Evolutionary conservation across 306 rosid species (phyloP).

Genomic region (Mimosa bimucronata): DNA sequence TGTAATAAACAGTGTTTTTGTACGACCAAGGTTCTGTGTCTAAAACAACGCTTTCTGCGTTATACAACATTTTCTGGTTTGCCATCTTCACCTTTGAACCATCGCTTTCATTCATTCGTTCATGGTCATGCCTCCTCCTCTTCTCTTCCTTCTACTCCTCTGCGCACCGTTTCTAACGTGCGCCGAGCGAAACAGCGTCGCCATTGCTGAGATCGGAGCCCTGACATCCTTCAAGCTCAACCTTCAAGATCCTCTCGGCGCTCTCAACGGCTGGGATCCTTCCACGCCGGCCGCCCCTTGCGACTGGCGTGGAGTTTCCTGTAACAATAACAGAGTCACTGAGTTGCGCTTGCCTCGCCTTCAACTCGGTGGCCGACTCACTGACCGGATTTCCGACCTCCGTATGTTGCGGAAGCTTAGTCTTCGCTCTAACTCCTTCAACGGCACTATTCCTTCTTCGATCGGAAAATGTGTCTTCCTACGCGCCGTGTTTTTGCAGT

Average conservation of each 20-base stretch:
- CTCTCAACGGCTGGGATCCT: conserved; percentile 70
- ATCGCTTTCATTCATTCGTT: not conserved
- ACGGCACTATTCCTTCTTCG: conserved; percentile 74
- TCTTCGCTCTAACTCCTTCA: conserved; percentile 77
- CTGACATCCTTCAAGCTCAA: conserved; percentile 69
- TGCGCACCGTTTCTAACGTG: conserved; percentile 59
- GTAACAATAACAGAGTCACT: conserved; percentile 51
- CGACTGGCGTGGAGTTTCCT: conserved; percentile 85
- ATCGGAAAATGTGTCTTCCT: conserved; percentile 68
- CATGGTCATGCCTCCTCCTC: conserved; percentile 30
- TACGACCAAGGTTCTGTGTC: not conserved
- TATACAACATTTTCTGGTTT: not conserved
- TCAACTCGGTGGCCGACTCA: conserved; percentile 76
- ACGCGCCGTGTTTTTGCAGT: conserved; percentile 70
- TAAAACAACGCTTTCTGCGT: not conserved
- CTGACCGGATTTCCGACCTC: conserved; percentile 58
- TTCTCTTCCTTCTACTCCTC: conserved; percentile 41
- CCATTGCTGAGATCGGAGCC: conserved; percentile 67
- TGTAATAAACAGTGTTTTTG: too few relatives aligned
- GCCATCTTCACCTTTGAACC: not conserved
- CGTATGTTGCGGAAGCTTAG: conserved; percentile 66
- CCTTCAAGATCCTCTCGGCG: conserved; percentile 73
- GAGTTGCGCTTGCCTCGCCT: conserved; percentile 84
- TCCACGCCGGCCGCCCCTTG: conserved; percentile 81
- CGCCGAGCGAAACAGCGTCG: conserved; percentile 50